Evolutionary conservation across 129 eudicot genomes (phyloP), one percentile per base, ranked within the genome.

Genomic region (Ambrosia trifida): DNA sequence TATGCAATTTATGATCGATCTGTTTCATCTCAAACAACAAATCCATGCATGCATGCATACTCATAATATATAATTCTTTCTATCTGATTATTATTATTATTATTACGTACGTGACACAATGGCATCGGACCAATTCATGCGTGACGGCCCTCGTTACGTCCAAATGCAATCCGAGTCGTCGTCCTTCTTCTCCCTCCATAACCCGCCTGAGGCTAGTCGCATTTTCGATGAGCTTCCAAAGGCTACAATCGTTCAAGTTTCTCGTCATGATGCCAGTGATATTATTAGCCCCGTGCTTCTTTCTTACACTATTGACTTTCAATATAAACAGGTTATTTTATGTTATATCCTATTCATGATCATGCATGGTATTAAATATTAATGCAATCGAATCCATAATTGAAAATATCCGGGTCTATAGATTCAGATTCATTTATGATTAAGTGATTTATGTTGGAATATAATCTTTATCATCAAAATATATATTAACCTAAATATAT

Each of bases 181-280:
- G 17, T 87, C 95, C 31, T 86, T 82, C 73, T 86, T 88, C 49
- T 86, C 84, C 58, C 77, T 80, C 49, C 90, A 85, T 47, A 81
- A 50, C 38, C 82, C 69, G 52, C 73, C 74, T 3, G 96, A 89
- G 83, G 68, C 95, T 16, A 76, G 89, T 77, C 88, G 88, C 40
- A 85, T 94, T 20, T 94, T 94, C 68, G 88, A 89, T 41, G 98
- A 94, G 90, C 78, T 94, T 68, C 98, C 97, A 0, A 76, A 74
- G 45, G 98, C 96, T 32, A 83, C 81, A 41, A 89, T 94, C 47
- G 73, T 87, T 19, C 75, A 85, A 62, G 98, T 94, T 7, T 94
- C 97, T 35, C 91, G 97, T 36, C 88, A 93, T 19, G 98, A 94
- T 49, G 85, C 97, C 46, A 89, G 87, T 28, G 98, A 94, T 68